Percentiles rank a stretch among this genome's conserved stretches.
phyloP scores from a whole-genome alignment of 164 flowering plant species.

The Dillenia suffruticosa region DNA sequence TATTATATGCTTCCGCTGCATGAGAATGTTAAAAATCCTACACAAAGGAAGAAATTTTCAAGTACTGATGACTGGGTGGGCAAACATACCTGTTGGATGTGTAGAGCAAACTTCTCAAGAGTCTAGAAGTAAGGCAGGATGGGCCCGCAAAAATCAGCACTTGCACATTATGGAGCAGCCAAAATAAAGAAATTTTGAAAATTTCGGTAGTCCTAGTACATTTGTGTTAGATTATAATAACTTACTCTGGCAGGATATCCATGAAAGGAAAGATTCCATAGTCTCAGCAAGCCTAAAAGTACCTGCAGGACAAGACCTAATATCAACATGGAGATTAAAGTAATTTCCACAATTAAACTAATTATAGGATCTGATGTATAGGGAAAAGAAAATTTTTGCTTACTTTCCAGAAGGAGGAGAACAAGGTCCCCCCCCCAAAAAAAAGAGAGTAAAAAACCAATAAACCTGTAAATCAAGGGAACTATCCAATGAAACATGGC shows the following conservation, averaged over 20 bases:
- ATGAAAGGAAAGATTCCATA: slow-evolving; percentile 94
- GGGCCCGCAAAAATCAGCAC: slow-evolving; percentile 49
- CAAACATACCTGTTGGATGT: slow-evolving; percentile 80
- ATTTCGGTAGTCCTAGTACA: background rate
- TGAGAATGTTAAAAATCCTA: too few relatives aligned
- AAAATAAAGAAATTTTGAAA: background rate
- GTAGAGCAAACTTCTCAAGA: slow-evolving; percentile 93
- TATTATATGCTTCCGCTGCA: too few relatives aligned
- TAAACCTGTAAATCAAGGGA: too few relatives aligned
- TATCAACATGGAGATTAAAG: background rate
- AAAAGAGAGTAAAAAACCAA: too few relatives aligned
- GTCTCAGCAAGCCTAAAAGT: slow-evolving; percentile 83
- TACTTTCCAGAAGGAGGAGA: too few relatives aligned
- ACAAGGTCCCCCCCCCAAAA: slow-evolving; percentile 12
- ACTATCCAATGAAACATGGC: too few relatives aligned
- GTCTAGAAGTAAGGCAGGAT: slow-evolving; percentile 94
- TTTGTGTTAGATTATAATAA: slow-evolving; percentile 5
- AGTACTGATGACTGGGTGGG: background rate
- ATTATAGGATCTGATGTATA: too few relatives aligned
- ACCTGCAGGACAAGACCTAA: slow-evolving; percentile 57
- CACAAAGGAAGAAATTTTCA: background rate
- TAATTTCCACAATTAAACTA: too few relatives aligned
- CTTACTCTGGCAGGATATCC: slow-evolving; percentile 97
- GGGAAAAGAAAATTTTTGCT: too few relatives aligned
- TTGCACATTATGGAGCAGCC: background rate